A percentile compares a stretch with the other conserved stretches of the same genome.
phyloP scores from a whole-genome alignment of 78 protist species.

The Salpingoeca rosetta region DNA sequence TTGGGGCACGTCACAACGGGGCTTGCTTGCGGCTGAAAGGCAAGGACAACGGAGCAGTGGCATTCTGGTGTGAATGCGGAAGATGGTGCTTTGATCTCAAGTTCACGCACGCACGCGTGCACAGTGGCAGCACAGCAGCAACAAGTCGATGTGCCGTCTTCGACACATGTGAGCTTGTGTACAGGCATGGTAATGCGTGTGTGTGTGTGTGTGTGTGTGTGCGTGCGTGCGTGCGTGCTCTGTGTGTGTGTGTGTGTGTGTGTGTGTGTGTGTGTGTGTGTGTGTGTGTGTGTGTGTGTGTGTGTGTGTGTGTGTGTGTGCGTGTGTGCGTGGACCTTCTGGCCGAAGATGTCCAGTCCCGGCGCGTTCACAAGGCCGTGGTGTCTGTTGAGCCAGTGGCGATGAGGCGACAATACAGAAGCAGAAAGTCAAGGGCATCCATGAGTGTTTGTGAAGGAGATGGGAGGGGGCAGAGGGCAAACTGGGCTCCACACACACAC shows the following conservation, averaged over 20 bases:
- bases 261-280: not conserved
- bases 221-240: no score
- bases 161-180: not conserved
- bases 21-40: not conserved
- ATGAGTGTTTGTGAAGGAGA: not conserved
- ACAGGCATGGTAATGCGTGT: not conserved
- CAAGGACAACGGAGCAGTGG: not conserved
- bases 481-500: no score
- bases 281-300: not conserved
- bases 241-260: not conserved
- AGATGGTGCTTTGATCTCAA: slow-evolving; percentile 77
- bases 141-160: not conserved
- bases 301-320: not conserved
- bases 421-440: no score
- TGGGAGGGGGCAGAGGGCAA: not conserved
- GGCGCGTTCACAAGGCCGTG: not conserved
- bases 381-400: no score
- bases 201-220: slow-evolving; percentile 3
- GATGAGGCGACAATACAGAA: no score
- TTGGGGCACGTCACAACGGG: no score
- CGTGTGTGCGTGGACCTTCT: no score
- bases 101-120: slow-evolving; percentile 98
- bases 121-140: slow-evolving; percentile 92
- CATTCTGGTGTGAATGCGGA: not conserved
- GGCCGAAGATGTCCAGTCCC: not conserved